Base-by-base conservation (phyloP, 2,329 filamentous ascomycete species). In the Colletotrichum plurivorum region DNA sequence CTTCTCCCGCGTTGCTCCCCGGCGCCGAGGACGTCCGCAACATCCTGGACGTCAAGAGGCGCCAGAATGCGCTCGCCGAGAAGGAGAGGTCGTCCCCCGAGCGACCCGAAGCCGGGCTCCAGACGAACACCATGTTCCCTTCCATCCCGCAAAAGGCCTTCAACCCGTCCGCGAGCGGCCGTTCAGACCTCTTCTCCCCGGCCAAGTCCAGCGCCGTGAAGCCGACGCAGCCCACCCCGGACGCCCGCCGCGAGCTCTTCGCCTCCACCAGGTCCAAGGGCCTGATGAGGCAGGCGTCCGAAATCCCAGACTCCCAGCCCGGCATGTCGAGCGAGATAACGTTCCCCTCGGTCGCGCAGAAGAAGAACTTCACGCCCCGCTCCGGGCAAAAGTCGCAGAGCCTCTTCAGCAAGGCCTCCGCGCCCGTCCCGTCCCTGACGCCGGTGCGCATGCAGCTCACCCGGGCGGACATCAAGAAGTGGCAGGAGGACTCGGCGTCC, bases 361-460 rank as follows among this genome's bases (percentile, higher is more conserved):
- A 86, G 75, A 77, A 76, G 61, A 83, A 86, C 73, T 87, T 87
- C 57, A 85, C 84, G 0, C 86, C 85, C 1, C 80, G 76, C 3
- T 78, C 77, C 1, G 75, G 79, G 36, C 78, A 80, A 22, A 73
- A 77, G 6, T 76, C 74, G 7, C 71, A 78, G 3, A 77, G 78
- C 27, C 80, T 86, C 53, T 85, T 85, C 71, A 78, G 76, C 43
- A 75, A 74, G 7, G 75, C 78, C 5, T 76, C 79, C 7, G 69
- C 73, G 27, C 72, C 56, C 7, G 70, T 76, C 3, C 72, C 74
- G n/a, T 72, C 72, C 13, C 67, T 73, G 5, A 83, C 81, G 12
- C 81, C 82, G 7, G 80, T 81, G 9, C 75, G 79, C 36, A 83
- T 81, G 79, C 81, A 83, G 74, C 78, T 82, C 56, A 80, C 81